Evolutionary conservation across 2,329 filamentous ascomycete species (phyloP).

Genomic region (Harringtonia lauricola): DNA sequence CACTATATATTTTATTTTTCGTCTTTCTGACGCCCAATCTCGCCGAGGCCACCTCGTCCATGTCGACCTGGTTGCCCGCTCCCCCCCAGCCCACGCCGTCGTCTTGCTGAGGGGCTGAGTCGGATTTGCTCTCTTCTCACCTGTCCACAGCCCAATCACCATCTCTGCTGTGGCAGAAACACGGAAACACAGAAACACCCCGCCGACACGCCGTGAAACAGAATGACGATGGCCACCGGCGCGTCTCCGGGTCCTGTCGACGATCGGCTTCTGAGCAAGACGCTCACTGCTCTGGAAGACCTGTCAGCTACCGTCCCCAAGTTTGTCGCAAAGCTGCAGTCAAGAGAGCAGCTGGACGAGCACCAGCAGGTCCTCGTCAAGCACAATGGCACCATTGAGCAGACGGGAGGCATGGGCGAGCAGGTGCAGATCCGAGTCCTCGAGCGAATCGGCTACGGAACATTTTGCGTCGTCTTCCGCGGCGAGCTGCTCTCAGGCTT

Average conservation of each 20-base stretch:
- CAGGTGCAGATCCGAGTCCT: constrained; percentile 5
- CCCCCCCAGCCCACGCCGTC: too few species aligned
- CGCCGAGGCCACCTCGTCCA: too few species aligned
- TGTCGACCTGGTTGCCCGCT: too few species aligned
- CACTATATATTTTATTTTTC: too few species aligned
- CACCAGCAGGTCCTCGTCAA: constrained; percentile 29
- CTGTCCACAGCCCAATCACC: too few species aligned
- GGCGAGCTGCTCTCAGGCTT: constrained; percentile 3
- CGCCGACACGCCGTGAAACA: not conserved
- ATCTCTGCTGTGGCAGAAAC: too few species aligned
- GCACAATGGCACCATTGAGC: constrained; percentile 3
- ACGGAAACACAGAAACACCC: too few species aligned
- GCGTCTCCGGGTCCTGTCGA: not conserved
- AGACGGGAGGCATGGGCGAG: constrained; percentile 4
- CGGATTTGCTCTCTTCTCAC: too few species aligned
- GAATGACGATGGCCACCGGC: constrained; percentile 7
- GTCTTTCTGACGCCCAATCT: too few species aligned
- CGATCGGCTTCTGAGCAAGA: not conserved
- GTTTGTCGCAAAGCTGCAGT: constrained; percentile 39
- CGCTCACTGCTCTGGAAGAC: constrained; percentile 8
- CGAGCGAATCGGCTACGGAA: constrained; percentile 11
- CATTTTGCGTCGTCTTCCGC: constrained; percentile 12
- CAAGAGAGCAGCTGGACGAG: constrained; percentile 83
- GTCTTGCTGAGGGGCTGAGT: too few species aligned
- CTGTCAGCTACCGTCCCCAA: constrained; percentile 2